Evolutionary conservation across 2,329 filamentous ascomycete genomes (phyloP).

Genomic region (Ophiostoma fasciatum): DNA sequence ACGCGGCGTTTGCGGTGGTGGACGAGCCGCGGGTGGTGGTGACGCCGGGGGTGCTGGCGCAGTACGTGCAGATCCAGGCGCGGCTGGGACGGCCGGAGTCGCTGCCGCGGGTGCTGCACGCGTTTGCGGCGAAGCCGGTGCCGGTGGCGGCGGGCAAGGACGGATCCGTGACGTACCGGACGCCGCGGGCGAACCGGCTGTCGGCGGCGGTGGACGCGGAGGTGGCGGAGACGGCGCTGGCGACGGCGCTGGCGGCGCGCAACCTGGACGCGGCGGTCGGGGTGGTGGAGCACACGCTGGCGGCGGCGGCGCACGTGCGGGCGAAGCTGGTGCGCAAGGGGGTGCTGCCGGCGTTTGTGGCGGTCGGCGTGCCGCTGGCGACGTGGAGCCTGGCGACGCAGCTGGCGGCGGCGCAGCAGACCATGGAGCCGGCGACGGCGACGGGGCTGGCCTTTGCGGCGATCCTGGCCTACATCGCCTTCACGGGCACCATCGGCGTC

Average conservation of each 20-base stretch:
- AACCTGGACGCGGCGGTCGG: slow-evolving; percentile 65
- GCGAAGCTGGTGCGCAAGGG: slow-evolving; percentile 52
- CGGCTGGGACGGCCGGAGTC: slow-evolving; percentile 58
- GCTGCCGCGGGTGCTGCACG: slow-evolving; percentile 62
- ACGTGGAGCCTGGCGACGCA: slow-evolving; percentile 57
- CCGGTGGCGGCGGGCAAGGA: slow-evolving; percentile 45
- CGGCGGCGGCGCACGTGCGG: slow-evolving; percentile 48
- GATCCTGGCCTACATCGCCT: slow-evolving; percentile 68
- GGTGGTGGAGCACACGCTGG: slow-evolving; percentile 56
- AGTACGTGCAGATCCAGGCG: slow-evolving; percentile 65
- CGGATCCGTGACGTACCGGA: slow-evolving; percentile 33
- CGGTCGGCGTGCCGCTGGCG: slow-evolving; percentile 46
- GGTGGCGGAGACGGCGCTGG: slow-evolving; percentile 59
- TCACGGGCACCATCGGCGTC: slow-evolving; percentile 67
- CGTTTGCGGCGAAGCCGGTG: slow-evolving; percentile 73
- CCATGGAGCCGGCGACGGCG: slow-evolving; percentile 62
- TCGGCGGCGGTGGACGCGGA: slow-evolving; percentile 57
- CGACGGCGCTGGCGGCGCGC: slow-evolving; percentile 64
- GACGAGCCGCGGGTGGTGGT: slow-evolving; percentile 67
- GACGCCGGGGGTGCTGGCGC: slow-evolving; percentile 52
- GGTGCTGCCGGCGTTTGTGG: slow-evolving; percentile 41
- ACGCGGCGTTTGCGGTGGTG: slow-evolving; percentile 54
- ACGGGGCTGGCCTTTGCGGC: slow-evolving; percentile 68
- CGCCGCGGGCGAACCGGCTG: slow-evolving; percentile 52
- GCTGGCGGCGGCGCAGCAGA: slow-evolving; percentile 50